phyloP scores from a whole-genome alignment of 345 rosid genomes.

The Geranium brycei region DNA sequence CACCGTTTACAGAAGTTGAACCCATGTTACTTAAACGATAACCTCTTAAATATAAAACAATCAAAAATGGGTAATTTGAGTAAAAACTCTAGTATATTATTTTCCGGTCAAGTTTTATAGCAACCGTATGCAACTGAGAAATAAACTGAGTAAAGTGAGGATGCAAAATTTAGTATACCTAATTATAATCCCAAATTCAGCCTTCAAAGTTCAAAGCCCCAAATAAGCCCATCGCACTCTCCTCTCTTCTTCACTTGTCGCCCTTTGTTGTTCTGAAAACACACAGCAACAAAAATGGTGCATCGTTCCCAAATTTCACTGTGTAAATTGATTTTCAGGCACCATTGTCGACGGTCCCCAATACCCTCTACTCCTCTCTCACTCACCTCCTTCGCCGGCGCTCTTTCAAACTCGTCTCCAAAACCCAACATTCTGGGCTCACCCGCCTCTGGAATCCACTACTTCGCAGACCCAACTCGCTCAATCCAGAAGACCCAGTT shows the following conservation, averaged over 20 bases:
- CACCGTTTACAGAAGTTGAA: too few species aligned
- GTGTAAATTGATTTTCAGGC: slow-evolving; percentile 19
- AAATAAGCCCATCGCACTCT: background rate
- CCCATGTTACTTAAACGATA: too few species aligned
- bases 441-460: slow-evolving; percentile 12
- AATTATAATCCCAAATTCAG: too few species aligned
- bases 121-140: too few species aligned
- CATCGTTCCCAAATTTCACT: slow-evolving; percentile 19
- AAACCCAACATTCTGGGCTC: slow-evolving; percentile 1
- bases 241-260: background rate
- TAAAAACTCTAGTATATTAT: too few species aligned
- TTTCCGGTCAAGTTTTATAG: too few species aligned
- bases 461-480: background rate
- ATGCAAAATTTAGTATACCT: too few species aligned
- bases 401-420: slow-evolving; percentile 13
- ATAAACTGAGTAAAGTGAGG: too few species aligned
- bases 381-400: background rate
- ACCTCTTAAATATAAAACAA: too few species aligned
- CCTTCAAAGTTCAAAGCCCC: background rate
- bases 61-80: too few species aligned
- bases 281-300: background rate
- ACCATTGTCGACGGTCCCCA: slow-evolving; percentile 14
- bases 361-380: slow-evolving; percentile 12
- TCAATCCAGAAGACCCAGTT: slow-evolving; percentile 3
- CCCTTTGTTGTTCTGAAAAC: background rate